Evolutionary conservation across 1,284 basidiomycete genomes (phyloP).

Genomic region (Cryptococcus depauperatus): DNA sequence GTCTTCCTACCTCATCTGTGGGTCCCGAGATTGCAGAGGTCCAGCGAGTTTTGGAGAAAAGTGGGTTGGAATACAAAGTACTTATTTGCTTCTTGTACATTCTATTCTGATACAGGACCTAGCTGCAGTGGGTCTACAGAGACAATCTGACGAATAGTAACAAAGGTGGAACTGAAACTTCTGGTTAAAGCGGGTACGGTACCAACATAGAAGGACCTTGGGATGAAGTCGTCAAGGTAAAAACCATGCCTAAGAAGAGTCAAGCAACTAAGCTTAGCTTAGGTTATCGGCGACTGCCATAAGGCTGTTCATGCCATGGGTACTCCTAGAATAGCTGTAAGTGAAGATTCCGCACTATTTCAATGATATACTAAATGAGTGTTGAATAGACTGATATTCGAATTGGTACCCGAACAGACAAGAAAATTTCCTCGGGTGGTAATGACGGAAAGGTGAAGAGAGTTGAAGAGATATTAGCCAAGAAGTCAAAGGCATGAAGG

Average conservation of each 20-base stretch:
- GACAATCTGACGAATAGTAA: not conserved
- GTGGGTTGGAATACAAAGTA: conserved; percentile 72
- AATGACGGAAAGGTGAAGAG: conserved; percentile 69
- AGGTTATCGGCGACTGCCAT: conserved; percentile 62
- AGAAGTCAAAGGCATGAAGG: conserved; percentile 3
- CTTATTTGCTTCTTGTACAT: not conserved
- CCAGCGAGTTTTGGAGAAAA: conserved; percentile 67
- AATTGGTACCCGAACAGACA: conserved; percentile 78
- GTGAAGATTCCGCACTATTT: no score
- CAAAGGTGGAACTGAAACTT: not conserved
- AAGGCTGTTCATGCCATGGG: conserved; percentile 65
- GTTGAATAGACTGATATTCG: conserved; percentile 69
- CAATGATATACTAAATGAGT: no score
- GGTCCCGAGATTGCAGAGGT: conserved; percentile 52
- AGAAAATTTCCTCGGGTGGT: conserved; percentile 57
- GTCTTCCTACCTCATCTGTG: conserved; percentile 39
- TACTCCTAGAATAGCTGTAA: conserved; percentile 36
- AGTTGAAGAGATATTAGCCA: conserved; percentile 61
- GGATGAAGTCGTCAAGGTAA: conserved; percentile 55
- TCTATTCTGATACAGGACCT: not conserved
- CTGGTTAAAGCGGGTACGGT: conserved; percentile 71
- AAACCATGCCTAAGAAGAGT: not conserved
- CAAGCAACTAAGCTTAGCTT: not conserved
- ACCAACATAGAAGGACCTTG: conserved; percentile 85
- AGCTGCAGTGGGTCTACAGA: conserved; percentile 51